A percentile compares a stretch with the other conserved stretches of the same genome.
Conservation (phyloP, 257 asterid species). For the Gentiana dahurica region DNA sequence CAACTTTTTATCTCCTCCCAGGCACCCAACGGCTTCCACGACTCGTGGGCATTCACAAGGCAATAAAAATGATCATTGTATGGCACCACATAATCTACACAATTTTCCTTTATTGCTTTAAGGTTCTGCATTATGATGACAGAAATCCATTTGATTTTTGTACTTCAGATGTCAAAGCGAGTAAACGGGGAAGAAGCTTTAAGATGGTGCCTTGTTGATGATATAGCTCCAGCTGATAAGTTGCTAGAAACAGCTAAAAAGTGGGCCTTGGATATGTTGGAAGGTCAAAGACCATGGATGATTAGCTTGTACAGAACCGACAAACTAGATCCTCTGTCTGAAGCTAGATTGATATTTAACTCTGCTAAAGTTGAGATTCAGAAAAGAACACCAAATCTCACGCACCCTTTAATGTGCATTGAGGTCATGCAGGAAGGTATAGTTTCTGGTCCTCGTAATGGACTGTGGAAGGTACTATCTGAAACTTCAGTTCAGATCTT, state of each 20-base stretch:
- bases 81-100: neutral
- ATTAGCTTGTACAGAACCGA: slow-evolving; percentile 40
- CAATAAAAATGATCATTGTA: slow-evolving; percentile 52
- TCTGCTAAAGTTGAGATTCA: slow-evolving; percentile 29
- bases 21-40: slow-evolving; percentile 65
- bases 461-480: slow-evolving; percentile 33
- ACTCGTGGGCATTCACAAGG: slow-evolving; percentile 49
- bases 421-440: slow-evolving; percentile 48
- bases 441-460: slow-evolving; percentile 34
- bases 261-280: slow-evolving; percentile 51
- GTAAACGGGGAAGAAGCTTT: slow-evolving; percentile 41
- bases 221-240: slow-evolving; percentile 35
- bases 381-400: slow-evolving; percentile 30
- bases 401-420: slow-evolving; percentile 37
- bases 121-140: slow-evolving; percentile 2
- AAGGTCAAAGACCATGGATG: slow-evolving; percentile 31
- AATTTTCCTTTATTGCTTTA: neutral
- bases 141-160: slow-evolving; percentile 5
- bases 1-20: neutral
- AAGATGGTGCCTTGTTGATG: slow-evolving; percentile 42
- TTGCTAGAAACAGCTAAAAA: slow-evolving; percentile 36
- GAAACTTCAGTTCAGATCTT: neutral
- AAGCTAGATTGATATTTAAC: slow-evolving; percentile 36
- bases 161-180: slow-evolving; percentile 43
- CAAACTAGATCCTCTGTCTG: slow-evolving; percentile 35